Conservation (phyloP, 345 rosid genomes). For the Hypericum androsaemum region DNA sequence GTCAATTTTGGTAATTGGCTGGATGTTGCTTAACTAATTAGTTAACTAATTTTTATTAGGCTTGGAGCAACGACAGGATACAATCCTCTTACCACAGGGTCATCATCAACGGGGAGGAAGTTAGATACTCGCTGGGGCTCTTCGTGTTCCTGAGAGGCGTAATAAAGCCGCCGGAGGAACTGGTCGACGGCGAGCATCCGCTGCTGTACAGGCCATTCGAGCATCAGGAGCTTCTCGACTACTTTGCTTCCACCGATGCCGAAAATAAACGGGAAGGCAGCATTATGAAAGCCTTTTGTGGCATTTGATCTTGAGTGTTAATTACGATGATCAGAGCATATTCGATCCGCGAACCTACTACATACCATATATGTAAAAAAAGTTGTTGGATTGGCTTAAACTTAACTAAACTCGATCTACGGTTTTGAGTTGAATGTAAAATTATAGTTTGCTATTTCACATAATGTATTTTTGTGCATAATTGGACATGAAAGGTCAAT, state of each 20-base stretch:
- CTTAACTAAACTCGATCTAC: too few relatives aligned
- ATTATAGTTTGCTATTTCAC: too few relatives aligned
- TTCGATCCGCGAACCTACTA: too few relatives aligned
- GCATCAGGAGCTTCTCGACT: conserved; percentile 41
- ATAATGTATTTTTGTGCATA: too few relatives aligned
- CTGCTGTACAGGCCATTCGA: conserved; percentile 47
- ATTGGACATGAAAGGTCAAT: too few relatives aligned
- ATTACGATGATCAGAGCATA: too few relatives aligned
- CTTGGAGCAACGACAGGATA: conserved; percentile 75
- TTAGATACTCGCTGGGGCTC: conserved; percentile 46
- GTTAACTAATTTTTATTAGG: conserved; percentile 23
- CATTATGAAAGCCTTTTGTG: conserved; percentile 34
- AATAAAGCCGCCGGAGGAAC: conserved; percentile 38
- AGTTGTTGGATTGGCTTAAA: too few relatives aligned
- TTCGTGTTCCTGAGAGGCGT: conserved; percentile 42
- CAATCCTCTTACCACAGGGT: conserved; percentile 49
- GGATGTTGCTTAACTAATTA: neutral
- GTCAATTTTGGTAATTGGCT: too few relatives aligned
- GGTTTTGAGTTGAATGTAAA: too few relatives aligned
- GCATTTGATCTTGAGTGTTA: neutral
- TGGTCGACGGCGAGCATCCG: conserved; percentile 52
- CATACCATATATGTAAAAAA: too few relatives aligned
- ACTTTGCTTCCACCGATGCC: conserved; percentile 17
- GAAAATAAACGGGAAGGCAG: conserved; percentile 29
- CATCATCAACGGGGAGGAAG: conserved; percentile 30